Evolutionary conservation across 2,329 filamentous ascomycete genomes (phyloP).

Genomic region (Paracorniculantispora psalliotae): DNA sequence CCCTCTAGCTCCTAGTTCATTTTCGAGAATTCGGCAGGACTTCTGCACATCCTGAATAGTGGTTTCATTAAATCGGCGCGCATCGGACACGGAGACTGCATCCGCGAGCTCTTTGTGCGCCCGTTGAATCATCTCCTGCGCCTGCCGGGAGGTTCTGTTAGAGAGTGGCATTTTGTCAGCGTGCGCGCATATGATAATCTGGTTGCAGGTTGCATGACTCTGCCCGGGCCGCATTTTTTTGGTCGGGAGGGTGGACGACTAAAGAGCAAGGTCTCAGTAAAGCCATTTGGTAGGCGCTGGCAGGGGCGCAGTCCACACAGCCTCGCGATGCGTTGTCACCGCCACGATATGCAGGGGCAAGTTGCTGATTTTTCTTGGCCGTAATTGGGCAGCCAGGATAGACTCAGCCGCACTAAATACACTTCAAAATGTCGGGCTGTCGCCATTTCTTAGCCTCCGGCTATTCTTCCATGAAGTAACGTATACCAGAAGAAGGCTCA

Average conservation of each 20-base stretch:
- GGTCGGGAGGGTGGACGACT: too few species aligned
- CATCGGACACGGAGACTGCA: not conserved
- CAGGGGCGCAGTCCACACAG: too few species aligned
- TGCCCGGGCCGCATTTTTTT: not conserved
- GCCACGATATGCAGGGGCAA: not conserved
- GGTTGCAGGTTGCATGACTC: too few species aligned
- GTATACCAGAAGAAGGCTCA: too few species aligned
- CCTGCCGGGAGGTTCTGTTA: not conserved
- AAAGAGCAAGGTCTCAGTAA: not conserved
- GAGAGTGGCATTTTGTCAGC: not conserved
- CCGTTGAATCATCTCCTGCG: not conserved
- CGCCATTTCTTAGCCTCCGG: too few species aligned
- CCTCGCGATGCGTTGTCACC: not conserved
- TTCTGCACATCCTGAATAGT: constrained; percentile 32
- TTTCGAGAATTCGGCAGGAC: constrained; percentile 34
- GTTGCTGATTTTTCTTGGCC: too few species aligned
- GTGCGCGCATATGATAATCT: not conserved
- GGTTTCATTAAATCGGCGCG: constrained; percentile 14
- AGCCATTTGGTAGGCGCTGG: not conserved
- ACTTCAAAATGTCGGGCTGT: too few species aligned
- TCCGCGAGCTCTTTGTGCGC: not conserved
- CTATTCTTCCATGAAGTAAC: too few species aligned
- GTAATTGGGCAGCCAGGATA: too few species aligned
- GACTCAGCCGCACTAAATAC: too few species aligned
- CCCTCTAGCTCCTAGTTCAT: constrained; percentile 31